Evolutionary conservation across 345 rosid genomes (phyloP), one percentile per base, ranked within the genome.

Genomic region (Arabis alpina): DNA sequence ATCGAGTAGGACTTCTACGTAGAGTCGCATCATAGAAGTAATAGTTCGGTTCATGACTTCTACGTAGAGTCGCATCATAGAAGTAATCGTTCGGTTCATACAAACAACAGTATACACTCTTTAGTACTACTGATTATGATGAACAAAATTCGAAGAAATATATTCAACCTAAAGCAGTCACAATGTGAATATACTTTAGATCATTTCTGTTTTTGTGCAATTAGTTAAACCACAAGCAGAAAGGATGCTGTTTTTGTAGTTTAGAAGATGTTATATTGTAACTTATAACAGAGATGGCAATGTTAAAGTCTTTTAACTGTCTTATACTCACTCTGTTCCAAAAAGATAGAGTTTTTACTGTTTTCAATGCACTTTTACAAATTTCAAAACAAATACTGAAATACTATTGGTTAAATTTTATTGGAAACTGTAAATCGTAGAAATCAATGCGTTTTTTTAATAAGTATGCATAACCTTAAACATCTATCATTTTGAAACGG

Each of bases 1-100:
- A 54, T 60, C 36, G 11, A 65, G 15, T 0, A 50, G 25, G 36
- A 59, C 12, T 67, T 66, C 77, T 5, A 51, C 25, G 4, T 66
- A 72, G 50, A 40, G 14, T 45, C 7, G 40, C 39, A 56, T 24
- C 10, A 28, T 28, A 19, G 23, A 19, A 19, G 23, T 19, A 19
- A 19, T 19, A 19, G 23, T 27, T 28, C 11, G 16, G 15, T 53
- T 66, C 10, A 54, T 13, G 23, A 19, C 23, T 19, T 19, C 23
- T 4, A 51, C 25, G 4, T 66, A 72, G 50, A 39, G 25, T 45
- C 6, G 27, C 39, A 56, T 24, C 14, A 27, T 27, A 27, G 30
- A 19, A 19, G 23, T 19, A 19, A 19, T 0, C 23, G 23, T 27
- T 28, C 11, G 19, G 16, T 54, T 66, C 11, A 54, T n/a, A 67